These are phyloP conservation scores for Syzygium jambos DNA, from an alignment of 345 rosid species.

Conservation along the genomic window DNA sequence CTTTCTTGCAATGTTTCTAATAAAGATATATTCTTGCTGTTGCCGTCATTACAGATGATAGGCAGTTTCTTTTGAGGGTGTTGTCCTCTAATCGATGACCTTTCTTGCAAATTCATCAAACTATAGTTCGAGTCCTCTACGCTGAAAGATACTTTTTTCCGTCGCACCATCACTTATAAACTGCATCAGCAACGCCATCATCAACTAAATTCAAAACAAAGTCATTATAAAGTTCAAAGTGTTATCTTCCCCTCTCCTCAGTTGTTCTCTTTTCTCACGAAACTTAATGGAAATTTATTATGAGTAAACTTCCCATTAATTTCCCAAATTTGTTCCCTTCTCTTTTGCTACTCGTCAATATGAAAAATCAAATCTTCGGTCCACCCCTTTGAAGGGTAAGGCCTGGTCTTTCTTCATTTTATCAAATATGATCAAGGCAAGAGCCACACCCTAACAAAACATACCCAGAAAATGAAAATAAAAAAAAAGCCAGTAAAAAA, in stretches of 20 bases:
- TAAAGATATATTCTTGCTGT: neutral
- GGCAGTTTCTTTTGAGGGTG: neutral
- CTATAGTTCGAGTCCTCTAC: neutral
- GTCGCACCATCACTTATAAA: too few species aligned
- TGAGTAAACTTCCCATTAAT: neutral
- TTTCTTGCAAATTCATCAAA: neutral
- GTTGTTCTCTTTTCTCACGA: neutral
- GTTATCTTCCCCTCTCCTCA: neutral
- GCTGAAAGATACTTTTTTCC: too few species aligned
- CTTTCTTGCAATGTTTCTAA: neutral
- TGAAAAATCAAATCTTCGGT: neutral
- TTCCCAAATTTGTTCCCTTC: neutral
- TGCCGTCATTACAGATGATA: neutral
- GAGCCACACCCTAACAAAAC: too few species aligned
- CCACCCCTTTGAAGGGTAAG: neutral
- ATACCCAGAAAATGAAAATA: too few species aligned
- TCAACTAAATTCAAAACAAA: neutral
- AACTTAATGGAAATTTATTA: neutral
- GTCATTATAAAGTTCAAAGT: neutral
- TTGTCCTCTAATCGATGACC: neutral
- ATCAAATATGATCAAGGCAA: neutral
- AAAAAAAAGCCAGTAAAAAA: neutral
- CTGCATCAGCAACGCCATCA: neutral
- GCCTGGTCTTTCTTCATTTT: neutral
- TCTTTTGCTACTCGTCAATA: neutral